Evolutionary conservation across 2,329 filamentous ascomycete species (phyloP), one percentile per base, ranked within the genome.

Genomic region (Harringtonia aguacate): DNA sequence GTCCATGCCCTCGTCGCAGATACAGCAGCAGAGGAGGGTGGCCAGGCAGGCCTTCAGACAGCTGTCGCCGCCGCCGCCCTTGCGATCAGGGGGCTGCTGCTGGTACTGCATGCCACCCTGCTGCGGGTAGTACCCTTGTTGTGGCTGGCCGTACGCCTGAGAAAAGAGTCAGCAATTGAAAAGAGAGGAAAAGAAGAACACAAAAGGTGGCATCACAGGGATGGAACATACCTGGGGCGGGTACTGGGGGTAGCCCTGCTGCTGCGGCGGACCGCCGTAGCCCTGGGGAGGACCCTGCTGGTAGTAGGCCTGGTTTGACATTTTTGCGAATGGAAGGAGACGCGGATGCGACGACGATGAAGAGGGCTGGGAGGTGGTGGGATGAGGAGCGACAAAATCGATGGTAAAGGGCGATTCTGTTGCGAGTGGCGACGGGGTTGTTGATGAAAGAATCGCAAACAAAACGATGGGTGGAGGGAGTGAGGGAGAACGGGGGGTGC

Each of bases 1-100:
- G 52, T 74, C 70, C 56, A 70, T 71, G 42, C 66, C 63, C 51
- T 72, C 65, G 52, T 71, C 69, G 50, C 65, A 67, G 44, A 69
- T 61, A 52, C 69, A 73, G 57, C 70, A 73, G 54, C 68, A 72
- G 55, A 69, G 72, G 33, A 70, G 51, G 14, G 64, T 60, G 24
- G 68, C 69, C 44, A 53, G 20, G 37, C 51, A 53, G 31, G 51
- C 50, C 48, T 52, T 52, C 12, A 73, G 56, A 56, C 68, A 72
- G 44, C 61, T 65, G 47, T 63, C 59, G 39, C 62, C 59, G 33
- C 58, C 54, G 24, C 55, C 53, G 45, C 55, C 53, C 37, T 55
- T 58, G 20, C 59, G 66, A 41, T 61, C 62, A 15, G 60, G 60
- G 13, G 60, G 60, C 48, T 64, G 63, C 48, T 67, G 66, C 51